phyloP scores from a whole-genome alignment of 257 asterid genomes.

The Agastache rugosa region DNA sequence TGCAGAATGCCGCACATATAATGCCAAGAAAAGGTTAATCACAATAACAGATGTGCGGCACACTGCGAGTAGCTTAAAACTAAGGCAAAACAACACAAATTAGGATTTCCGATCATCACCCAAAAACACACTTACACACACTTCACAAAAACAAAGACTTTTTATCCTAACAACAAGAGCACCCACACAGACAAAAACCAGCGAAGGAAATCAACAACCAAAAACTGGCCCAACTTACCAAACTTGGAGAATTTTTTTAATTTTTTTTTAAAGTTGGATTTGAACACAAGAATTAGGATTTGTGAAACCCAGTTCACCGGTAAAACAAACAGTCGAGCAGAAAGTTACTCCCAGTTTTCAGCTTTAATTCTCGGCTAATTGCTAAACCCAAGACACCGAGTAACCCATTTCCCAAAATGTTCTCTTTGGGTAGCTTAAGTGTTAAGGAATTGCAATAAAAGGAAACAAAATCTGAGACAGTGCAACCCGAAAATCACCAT shows the following conservation, averaged over 20 bases:
- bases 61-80: neutral
- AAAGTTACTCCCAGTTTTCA: slow-evolving; percentile 14
- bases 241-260: neutral
- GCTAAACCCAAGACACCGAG: slow-evolving; percentile 19
- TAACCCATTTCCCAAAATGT: slow-evolving; percentile 6
- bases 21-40: neutral
- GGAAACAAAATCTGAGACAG: slow-evolving; percentile 11
- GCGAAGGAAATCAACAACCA: neutral
- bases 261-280: neutral
- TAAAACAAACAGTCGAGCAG: slow-evolving; percentile 10
- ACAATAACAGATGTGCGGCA: neutral
- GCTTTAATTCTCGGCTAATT: slow-evolving; percentile 26
- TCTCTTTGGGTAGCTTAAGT: neutral
- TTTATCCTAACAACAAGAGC: neutral
- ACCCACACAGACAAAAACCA: neutral
- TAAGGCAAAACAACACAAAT: neutral
- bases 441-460: neutral
- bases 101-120: neutral
- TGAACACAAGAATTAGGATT: neutral
- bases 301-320: slow-evolving; percentile 4
- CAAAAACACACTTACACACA: too few relatives aligned
- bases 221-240: neutral
- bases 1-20: neutral
- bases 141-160: neutral
- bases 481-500: slow-evolving; percentile 35